These are phyloP conservation scores for Lipomyces sp. DNA, from an alignment of 805 yeast genomes.

Conservation along the genomic window DNA sequence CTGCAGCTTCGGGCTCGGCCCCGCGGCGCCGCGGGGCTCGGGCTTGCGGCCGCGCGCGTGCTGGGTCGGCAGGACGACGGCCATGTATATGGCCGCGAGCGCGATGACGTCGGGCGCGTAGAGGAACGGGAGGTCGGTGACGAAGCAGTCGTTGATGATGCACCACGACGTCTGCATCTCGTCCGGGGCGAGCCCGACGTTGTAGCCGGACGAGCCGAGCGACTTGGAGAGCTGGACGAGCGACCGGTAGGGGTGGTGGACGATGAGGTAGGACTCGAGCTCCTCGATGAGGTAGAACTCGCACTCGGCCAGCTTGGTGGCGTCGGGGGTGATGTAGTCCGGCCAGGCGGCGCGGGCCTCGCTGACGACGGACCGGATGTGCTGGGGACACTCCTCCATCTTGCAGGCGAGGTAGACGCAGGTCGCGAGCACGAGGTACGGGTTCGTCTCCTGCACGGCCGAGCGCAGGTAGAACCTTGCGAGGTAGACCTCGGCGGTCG, in stretches of 20 bases:
- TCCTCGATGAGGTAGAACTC: conserved; percentile 93
- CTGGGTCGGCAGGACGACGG: conserved; percentile 50
- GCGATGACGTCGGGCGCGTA: conserved; percentile 91
- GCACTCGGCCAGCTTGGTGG: conserved; percentile 88
- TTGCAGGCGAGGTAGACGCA: conserved; percentile 88
- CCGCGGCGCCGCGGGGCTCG: too few species aligned
- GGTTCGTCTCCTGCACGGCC: conserved; percentile 74
- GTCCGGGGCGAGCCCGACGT: conserved; percentile 38
- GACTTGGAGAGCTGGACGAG: conserved; percentile 42
- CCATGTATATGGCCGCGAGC: conserved; percentile 72
- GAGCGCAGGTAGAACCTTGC: conserved; percentile 72
- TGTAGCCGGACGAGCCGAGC: conserved; percentile 41
- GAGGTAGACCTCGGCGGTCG: conserved; percentile 84
- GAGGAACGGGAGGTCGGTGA: conserved; percentile 78
- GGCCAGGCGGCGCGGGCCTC: conserved; percentile 95
- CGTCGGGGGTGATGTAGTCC: conserved; percentile 86
- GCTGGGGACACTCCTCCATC: conserved; percentile 93
- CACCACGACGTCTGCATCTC: conserved; percentile 89
- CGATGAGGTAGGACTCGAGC: conserved; percentile 46
- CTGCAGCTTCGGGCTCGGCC: conserved; percentile 44
- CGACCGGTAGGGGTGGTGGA: conserved; percentile 44
- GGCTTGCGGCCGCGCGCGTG: conserved; percentile 14
- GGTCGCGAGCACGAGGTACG: conserved; percentile 76
- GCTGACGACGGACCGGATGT: conserved; percentile 72
- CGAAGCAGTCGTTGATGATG: conserved; percentile 80